Base-by-base conservation (phyloP, 148 eudicot genomes). In the Rhododendron molle region DNA sequence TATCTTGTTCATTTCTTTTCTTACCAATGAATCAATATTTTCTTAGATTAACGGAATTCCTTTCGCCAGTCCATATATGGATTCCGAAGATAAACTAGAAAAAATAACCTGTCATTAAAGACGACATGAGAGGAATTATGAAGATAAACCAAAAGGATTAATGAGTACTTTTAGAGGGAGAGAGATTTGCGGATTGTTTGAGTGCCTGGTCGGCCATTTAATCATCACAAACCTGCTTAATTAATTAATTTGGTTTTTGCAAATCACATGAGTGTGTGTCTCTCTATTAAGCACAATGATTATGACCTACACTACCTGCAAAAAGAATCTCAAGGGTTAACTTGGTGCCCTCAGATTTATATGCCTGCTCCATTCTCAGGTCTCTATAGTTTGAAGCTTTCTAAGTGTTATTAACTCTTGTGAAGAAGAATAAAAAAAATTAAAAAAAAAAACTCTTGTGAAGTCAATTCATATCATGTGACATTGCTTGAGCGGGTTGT, bases 181-280 rank as follows among this genome's bases (percentile, higher is more conserved):
- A n/a, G n/a, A 15, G 18, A 14, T 56, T 12, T 77, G 52, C n/a
- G 21, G 60, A 52, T 52, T 28, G n/a, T 52, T 80, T 30, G 34
- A 43, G 84, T 43, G 56, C 8, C 26, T 67, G 32, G 84, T 82
- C 71, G 74, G 84, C 71, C 84, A 60, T 81, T 26, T 3, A n/a
- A n/a, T 56, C 26, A 56, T 34, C 10, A 81, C 46, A 8, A 40
- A 40, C 44, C 7, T 40, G 44, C 44, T 47, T 46, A 10, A 10
- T 47, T 81, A 4, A 56, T 52, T 81, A 4, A 56, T 52, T 34
- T 6, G 30, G n/a, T 10, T 9, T 32, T 16, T 5, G 38, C 50
- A n/a, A 78, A 78, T 78, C 16, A 78, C 32, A n/a, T 20, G 38
- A 79, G 81, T n/a, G 60, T n/a, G 15, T 65, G 30, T 62, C 28